Base-by-base conservation (phyloP, 1,284 basidiomycete species). In the Ustilago cynodontis region DNA sequence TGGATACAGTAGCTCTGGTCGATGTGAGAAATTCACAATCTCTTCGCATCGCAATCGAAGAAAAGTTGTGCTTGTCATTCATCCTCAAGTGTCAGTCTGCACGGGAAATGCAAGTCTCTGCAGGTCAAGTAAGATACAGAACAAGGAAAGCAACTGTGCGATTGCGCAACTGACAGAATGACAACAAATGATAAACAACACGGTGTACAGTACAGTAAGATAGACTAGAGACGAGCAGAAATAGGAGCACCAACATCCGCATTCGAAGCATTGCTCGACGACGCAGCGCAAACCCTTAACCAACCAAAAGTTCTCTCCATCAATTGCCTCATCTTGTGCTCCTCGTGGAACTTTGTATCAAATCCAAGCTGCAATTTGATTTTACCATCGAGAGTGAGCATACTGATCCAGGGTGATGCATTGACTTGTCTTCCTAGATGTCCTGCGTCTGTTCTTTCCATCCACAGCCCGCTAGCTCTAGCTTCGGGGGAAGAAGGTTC, bases 371-470 rank as follows among this genome's bases (percentile, higher is more conserved):
- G 67, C 9, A 77, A 50, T 29, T 65, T 69, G 35, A 77, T 8
- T 35, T 47, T 51, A n/a, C 71, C 74, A 28, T 73, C 71, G 26
- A 73, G 26, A 2, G 57, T 56, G 18, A 73, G 22, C 70, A 77
- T 68, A 33, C 65, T 63, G 31, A 77, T 65, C 74, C 74, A 77
- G 8, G 74, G 74, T 22, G 74, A 77, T 20, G 71, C 62, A 54
- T 69, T 69, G 20, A 77, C 59, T 51, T 77, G 74, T 18, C 74
- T 41, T 14, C 74, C 74, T 22, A 33, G 47, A 37, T 77, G 74
- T 3, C n/a, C 31, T 2, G 35, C 14, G 29, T 67, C 69, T 11
- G 11, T 31, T 8, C 70, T 49, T 22, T 68, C 58, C 3, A 77
- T 33, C 65, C 62, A 73, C 39, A 68, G 6, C 8, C 68, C 68